Base-by-base conservation (phyloP, 805 yeast species). In the Ascoidea rubescens region DNA sequence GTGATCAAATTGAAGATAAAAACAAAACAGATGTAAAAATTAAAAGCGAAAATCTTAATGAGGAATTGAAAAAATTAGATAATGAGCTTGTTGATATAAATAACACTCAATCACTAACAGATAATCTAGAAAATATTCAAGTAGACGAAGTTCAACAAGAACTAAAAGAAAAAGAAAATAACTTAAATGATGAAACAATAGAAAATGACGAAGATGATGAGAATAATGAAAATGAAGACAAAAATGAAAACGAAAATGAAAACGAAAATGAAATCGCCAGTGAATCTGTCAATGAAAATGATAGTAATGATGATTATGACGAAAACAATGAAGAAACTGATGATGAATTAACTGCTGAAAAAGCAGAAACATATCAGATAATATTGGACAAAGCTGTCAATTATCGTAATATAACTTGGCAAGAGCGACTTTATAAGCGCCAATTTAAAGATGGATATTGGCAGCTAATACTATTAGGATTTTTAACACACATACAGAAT, bases 361-460 rank as follows among this genome's bases (percentile, higher is more conserved):
- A 56, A 12, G 54, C 51, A 2, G 61, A 59, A 10, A 55, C 54
- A 5, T 58, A 60, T 43, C 54, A 54, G 8, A 58, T 54, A 32
- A 55, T 55, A 43, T 61, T 58, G 4, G 63, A 60, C n/a, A 67
- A 66, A 53, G 61, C 67, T 53, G 49, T 85, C 58, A 78, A 80
- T 53, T 76, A 79, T 63, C 71, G 83, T 52, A 80, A 80, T 47
- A 67, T 69, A 0, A 66, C 80, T 10, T 93, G 98, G 96, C 78
- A 80, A 54, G 95, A 85, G 33, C 71, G 95, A 46, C 71, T 91
- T 17, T 75, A 81, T 12, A 81, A 78, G 52, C 78, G 96, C 52
- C 77, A 77, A 56, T 93, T 86, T 64, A 79, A 75, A 59, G 89
- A 87, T 59, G 95, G 96, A 4, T 80, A 79, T 52, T 91, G 97